Base-by-base conservation (phyloP, 2,329 filamentous ascomycete genomes). In the Purpureocillium lavendulum region DNA sequence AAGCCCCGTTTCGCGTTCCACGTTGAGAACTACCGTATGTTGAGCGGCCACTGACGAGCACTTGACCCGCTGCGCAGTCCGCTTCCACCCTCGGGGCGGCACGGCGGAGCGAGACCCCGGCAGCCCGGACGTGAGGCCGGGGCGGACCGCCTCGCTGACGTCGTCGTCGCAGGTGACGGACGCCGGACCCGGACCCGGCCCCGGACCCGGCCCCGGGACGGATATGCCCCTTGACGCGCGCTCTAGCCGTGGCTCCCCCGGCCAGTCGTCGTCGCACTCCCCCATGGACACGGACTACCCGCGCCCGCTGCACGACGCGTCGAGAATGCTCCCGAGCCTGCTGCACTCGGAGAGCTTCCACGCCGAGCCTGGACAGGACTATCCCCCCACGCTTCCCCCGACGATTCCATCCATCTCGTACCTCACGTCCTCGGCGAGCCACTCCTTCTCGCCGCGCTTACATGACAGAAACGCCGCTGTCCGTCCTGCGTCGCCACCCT, bases 21-120 rank as follows among this genome's bases (percentile, higher is more conserved):
- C n/a, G n/a, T n/a, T n/a, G n/a, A n/a, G n/a, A n/a, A n/a, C n/a
- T n/a, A n/a, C n/a, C n/a, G n/a, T n/a, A n/a, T n/a, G n/a, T n/a
- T n/a, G n/a, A n/a, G n/a, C n/a, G n/a, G n/a, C n/a, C n/a, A n/a
- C n/a, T n/a, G n/a, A n/a, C n/a, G n/a, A n/a, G n/a, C n/a, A n/a
- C n/a, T n/a, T n/a, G n/a, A n/a, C n/a, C n/a, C n/a, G n/a, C n/a
- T n/a, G n/a, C n/a, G n/a, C 39, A 53, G 44, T 49, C 37, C 47
- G 41, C 24, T 49, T 45, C 42, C 49, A 51, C 36, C 33, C 41
- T 5, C 46, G 48, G 3, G 45, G 47, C 21, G 45, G 39, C 13
- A 37, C 36, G 14, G 36, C 38, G 6, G 21, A 26, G 10, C 21
- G 21, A 26, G 21, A 10, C 21, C 21, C 21, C 21, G 21, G 21